Conservation (phyloP, 129 eudicot species). For the Pittosporum tobira region DNA sequence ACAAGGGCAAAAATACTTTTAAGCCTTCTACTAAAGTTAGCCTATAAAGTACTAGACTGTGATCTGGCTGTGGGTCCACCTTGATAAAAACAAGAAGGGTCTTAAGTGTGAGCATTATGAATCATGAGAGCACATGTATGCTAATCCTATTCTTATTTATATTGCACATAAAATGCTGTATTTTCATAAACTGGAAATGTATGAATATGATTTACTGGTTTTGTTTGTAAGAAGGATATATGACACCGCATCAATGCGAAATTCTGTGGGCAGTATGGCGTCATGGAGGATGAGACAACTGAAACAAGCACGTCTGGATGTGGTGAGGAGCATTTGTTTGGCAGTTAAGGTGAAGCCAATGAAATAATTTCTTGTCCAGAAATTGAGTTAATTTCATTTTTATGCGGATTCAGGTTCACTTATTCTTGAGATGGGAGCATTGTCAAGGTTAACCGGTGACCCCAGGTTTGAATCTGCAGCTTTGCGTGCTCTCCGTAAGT, state of each 20-base stretch:
- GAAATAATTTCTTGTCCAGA: neutral
- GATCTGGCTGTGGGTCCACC: no score
- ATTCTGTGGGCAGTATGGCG: constrained; percentile 78
- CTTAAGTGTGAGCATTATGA: neutral
- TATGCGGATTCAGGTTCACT: constrained; percentile 60
- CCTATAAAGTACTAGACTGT: neutral
- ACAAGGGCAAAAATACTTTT: no score
- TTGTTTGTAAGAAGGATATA: constrained; percentile 35
- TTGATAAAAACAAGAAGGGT: no score
- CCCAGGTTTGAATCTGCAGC: constrained; percentile 75
- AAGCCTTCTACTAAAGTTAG: neutral
- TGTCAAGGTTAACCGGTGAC: constrained; percentile 84
- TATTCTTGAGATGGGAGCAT: constrained; percentile 97
- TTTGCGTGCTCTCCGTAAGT: constrained; percentile 71
- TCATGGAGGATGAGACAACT: constrained; percentile 80
- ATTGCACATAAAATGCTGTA: no score
- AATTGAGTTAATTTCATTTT: constrained; percentile 9
- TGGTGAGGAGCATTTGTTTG: constrained; percentile 41
- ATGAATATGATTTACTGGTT: constrained; percentile 18
- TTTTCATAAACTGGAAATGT: neutral
- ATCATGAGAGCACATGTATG: neutral
- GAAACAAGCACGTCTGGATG: constrained; percentile 98
- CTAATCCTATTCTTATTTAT: neutral
- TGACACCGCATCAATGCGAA: constrained; percentile 38
- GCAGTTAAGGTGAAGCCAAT: neutral